Conservation (phyloP, 1,284 basidiomycete genomes). For the Trichosporon sp. region DNA sequence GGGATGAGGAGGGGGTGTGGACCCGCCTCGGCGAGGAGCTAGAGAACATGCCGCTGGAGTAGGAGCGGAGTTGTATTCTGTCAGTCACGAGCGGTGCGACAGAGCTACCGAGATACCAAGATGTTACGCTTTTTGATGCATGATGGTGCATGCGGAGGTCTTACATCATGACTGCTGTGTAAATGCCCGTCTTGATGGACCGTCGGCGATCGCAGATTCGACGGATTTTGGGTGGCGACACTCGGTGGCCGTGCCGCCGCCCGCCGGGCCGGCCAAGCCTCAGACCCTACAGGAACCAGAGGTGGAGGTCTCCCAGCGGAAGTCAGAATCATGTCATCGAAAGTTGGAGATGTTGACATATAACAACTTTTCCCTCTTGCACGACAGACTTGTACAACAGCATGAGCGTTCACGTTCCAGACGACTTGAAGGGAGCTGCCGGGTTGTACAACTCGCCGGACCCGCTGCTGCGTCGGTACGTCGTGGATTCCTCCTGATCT, state of each 20-base stretch:
- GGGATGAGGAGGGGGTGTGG: constrained; percentile 65
- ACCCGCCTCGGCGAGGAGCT: constrained; percentile 61
- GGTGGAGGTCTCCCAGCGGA: background rate
- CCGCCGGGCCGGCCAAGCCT: background rate
- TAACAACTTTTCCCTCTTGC: background rate
- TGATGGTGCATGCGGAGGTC: background rate
- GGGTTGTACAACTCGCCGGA: constrained; percentile 42
- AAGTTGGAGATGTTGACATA: background rate
- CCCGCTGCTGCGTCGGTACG: constrained; percentile 42
- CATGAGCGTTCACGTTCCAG: constrained; percentile 22
- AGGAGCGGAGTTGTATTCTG: constrained; percentile 24
- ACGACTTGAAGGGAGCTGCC: constrained; percentile 37
- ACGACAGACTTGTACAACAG: no score
- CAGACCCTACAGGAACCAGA: background rate
- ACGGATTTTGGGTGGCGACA: background rate
- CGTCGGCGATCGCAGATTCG: background rate
- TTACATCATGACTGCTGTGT: background rate
- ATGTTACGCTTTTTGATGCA: background rate
- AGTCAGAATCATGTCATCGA: background rate
- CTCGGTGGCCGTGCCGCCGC: background rate
- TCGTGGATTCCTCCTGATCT: background rate
- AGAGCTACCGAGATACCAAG: background rate
- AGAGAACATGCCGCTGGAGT: constrained; percentile 78
- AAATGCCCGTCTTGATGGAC: background rate
- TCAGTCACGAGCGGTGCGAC: background rate